Conservation (phyloP, 2,329 filamentous ascomycete genomes). For the Coleophoma cylindrospora region DNA sequence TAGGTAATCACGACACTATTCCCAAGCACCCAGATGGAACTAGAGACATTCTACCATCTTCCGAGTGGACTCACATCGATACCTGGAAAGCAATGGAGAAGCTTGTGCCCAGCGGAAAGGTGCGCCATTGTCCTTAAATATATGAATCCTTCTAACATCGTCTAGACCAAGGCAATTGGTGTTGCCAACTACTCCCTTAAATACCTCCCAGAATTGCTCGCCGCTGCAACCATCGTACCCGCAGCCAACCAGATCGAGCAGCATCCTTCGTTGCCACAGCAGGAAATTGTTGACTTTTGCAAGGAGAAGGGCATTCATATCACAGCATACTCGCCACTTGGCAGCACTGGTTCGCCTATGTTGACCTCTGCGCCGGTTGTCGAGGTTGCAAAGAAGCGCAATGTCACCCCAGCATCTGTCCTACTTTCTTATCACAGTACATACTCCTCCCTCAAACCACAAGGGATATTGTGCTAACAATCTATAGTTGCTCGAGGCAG, state of each 20-base stretch:
- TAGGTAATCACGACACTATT: constrained; percentile 66
- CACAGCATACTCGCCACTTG: constrained; percentile 43
- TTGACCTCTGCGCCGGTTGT: constrained; percentile 56
- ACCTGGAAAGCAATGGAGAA: constrained; percentile 76
- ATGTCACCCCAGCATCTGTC: constrained; percentile 55
- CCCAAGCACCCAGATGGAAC: constrained; percentile 69
- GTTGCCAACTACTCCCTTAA: constrained; percentile 31
- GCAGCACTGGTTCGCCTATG: constrained; percentile 34
- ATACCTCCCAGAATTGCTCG: constrained; percentile 30
- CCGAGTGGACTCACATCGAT: constrained; percentile 62
- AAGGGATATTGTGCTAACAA: constrained; percentile 4
- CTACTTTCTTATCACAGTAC: constrained; percentile 69
- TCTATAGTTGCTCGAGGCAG: constrained; percentile 57
- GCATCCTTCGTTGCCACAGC: constrained; percentile 52
- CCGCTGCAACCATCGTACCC: constrained; percentile 40
- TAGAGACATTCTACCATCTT: constrained; percentile 61
- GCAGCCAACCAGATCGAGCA: constrained; percentile 57
- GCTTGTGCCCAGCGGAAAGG: constrained; percentile 54
- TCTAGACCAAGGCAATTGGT: constrained; percentile 36
- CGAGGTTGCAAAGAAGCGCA: constrained; percentile 59
- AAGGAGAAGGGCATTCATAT: constrained; percentile 43
- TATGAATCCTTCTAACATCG: constrained; percentile 52
- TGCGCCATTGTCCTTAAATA: constrained; percentile 50
- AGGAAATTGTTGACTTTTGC: constrained; percentile 45
- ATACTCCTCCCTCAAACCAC: constrained; percentile 20